These are phyloP conservation scores for Phytophthora colocasiae DNA, from an alignment of 352 stramenopile genomes.

Conservation along the genomic window DNA sequence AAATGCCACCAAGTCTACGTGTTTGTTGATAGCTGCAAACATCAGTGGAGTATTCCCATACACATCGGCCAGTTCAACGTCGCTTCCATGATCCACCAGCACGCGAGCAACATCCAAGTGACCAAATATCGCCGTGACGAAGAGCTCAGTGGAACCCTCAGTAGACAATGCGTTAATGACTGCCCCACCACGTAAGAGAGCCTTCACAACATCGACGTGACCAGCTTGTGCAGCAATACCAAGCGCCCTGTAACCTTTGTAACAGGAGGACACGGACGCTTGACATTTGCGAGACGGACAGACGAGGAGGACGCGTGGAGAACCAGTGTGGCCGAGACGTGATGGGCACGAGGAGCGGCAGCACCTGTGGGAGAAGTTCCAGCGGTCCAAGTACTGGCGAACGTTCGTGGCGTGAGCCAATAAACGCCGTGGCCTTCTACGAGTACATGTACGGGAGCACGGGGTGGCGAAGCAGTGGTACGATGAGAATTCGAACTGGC, in stretches of 20 bases:
- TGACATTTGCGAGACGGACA: too few relatives aligned
- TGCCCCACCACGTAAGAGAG: slow-evolving; percentile 1
- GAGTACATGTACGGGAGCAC: too few relatives aligned
- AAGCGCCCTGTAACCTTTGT: slow-evolving; percentile 1
- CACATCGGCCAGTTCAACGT: slow-evolving; percentile 1
- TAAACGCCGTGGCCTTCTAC: too few relatives aligned
- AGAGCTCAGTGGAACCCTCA: slow-evolving; percentile 14
- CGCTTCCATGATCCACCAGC: slow-evolving; percentile 10
- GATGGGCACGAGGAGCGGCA: too few relatives aligned
- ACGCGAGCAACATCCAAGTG: neutral
- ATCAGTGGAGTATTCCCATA: slow-evolving; percentile 15
- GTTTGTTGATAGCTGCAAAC: neutral
- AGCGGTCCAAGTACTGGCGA: too few relatives aligned
- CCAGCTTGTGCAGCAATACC: slow-evolving; percentile 8
- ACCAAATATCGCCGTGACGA: slow-evolving; percentile 6
- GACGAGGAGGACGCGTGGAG: too few relatives aligned
- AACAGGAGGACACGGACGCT: too few relatives aligned
- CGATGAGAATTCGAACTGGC: too few relatives aligned
- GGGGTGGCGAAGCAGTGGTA: too few relatives aligned
- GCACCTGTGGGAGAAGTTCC: too few relatives aligned
- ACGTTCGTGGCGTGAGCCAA: too few relatives aligned
- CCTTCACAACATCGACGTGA: slow-evolving; percentile 1
- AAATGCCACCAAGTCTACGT: neutral
- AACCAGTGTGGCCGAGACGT: too few relatives aligned
- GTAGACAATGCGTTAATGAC: neutral